Evolutionary conservation across 2,329 filamentous ascomycete genomes (phyloP), one percentile per base, ranked within the genome.

Genomic region (Aureobasidium sp.): DNA sequence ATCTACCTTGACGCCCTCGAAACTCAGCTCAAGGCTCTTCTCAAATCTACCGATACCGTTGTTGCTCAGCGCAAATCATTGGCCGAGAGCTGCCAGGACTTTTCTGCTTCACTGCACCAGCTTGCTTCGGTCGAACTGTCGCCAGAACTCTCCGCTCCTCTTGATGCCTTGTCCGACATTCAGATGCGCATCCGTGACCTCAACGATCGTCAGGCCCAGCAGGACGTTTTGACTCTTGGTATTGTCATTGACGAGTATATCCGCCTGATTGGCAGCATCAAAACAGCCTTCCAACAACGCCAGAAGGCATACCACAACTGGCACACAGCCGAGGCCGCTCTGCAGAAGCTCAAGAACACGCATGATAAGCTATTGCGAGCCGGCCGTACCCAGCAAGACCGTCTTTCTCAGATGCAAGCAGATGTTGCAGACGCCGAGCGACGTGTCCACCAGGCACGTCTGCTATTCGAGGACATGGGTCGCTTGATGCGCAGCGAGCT

Each of bases 171-270:
- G 10, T 96, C 93, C 2, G 92, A 96, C 67, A 81, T 99, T 2
- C 94, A 99, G 73, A 81, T 96, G 63, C 92, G 93, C 38, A 96
- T 99, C 66, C 86, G 88, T 62, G 94, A 99, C 69, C 84, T 99
- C 1, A 97, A 99, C 71, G 91, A 96, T 67, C 88, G 94, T 23
- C 94, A 99, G 74, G 94, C 94, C 11, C 91, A 96, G 75, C 94
- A 99, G 73, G 94, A 99, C 70, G 87, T 97, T 33, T 81, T 99
- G 55, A 99, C 94, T 0, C 85, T 99, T 65, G 94, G 94, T 38
- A 97, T 97, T 69, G 95, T 95, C 45, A 92, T 99, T 64, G 94
- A 99, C 65, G 94, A 99, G 75, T 99, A 99, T 75, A 95, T 99
- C 67, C 90, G 94, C 5, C 77, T 99, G 45, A 97, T 99, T 67